A percentile compares a stretch with the other conserved stretches of the same genome.
These are phyloP conservation scores for Fusarium chuoi DNA, from an alignment of 2,329 filamentous ascomycete genomes.

Conservation along the genomic window DNA sequence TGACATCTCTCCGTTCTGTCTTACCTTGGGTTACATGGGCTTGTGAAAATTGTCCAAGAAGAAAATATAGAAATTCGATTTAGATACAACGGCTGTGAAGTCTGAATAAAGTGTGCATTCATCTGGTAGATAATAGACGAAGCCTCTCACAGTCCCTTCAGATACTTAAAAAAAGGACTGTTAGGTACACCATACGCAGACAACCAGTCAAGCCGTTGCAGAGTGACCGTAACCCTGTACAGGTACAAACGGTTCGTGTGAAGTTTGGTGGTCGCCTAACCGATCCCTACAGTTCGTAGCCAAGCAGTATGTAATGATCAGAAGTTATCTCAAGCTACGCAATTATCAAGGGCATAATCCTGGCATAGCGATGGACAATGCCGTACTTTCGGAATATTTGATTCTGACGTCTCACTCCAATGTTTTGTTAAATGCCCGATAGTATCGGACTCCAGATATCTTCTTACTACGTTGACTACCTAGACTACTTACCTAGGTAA, in stretches of 20 bases:
- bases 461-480: neutral
- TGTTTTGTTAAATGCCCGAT: neutral
- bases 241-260: neutral
- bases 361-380: neutral
- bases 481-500: too few species aligned
- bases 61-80: neutral
- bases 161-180: neutral
- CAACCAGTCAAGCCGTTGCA: neutral
- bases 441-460: neutral
- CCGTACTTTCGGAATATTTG: neutral
- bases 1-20: too few species aligned
- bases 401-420: neutral
- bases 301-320: neutral
- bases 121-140: neutral
- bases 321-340: neutral
- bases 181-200: neutral
- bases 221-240: neutral
- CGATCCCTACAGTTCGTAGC: neutral
- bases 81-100: neutral
- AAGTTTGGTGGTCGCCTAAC: neutral
- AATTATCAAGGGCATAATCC: neutral
- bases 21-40: too few species aligned
- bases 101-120: neutral
- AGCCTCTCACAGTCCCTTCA: neutral
- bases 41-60: neutral